Evolutionary conservation across 2,329 filamentous ascomycete species (phyloP), one percentile per base, ranked within the genome.

Genomic region (Aspergillus aculeatus): DNA sequence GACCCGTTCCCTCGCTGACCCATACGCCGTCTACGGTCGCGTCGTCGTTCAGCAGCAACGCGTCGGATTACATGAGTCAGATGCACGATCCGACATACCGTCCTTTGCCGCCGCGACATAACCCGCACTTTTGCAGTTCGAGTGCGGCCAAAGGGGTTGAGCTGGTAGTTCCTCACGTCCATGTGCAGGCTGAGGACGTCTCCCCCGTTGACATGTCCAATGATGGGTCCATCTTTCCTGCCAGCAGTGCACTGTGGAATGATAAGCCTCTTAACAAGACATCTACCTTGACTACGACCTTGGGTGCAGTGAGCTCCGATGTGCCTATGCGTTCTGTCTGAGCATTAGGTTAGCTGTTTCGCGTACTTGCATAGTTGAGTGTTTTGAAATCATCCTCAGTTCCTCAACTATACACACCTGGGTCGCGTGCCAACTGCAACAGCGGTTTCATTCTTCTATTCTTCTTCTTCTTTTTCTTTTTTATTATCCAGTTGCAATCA

Each of bases 81-180:
- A 51, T 69, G 66, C 65, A 63, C 61, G 70, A 74, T 35, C 58
- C 64, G 29, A 56, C 64, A 21, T 64, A 70, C 54, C 75, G 76
- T 5, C 77, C 77, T 2, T 65, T 79, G 23, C 75, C 75, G 12
- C 75, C 77, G 4, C 73, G 77, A 7, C 74, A 75, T 64, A 78
- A 78, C 57, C 73, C 75, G 19, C 72, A 69, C 54, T 78, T 75
- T 63, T 71, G 67, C 51, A 68, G 69, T 56, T 61, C 68, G 5
- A 69, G 66, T 32, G 66, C 64, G 26, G 65, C 65, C 29, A 75
- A 75, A 63, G 73, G 75, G 11, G 68, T 77, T 9, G 74, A 77
- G 31, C 67, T 79, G 23, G 77, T 79, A 12, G 72, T 78, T 14
- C 77, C 77, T 24, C 76, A 77, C 48, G 64, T 77, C n/a, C 55